phyloP scores from a whole-genome alignment of 805 yeast genomes.

The Metschnikowia similis region DNA sequence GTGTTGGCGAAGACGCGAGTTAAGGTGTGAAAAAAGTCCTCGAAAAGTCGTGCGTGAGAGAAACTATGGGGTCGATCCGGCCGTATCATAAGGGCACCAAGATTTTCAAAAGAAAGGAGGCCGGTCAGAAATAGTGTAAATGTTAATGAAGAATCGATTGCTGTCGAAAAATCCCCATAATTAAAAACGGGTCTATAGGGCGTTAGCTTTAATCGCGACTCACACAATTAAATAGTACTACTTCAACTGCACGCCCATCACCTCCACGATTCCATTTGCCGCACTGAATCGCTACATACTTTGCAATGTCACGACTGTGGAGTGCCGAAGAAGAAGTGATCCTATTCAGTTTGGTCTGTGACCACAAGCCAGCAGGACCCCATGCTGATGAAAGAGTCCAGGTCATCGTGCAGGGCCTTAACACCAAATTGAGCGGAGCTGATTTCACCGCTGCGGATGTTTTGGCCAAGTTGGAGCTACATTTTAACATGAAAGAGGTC shows the following conservation, averaged over 20 bases:
- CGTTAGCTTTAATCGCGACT: neutral
- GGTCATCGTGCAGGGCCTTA: slow-evolving; percentile 37
- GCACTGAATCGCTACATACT: neutral
- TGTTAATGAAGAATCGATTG: too few species aligned
- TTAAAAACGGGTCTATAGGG: neutral
- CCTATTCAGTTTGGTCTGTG: slow-evolving; percentile 58
- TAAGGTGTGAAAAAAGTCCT: slow-evolving; percentile 5
- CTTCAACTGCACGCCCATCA: neutral
- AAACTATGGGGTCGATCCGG: neutral
- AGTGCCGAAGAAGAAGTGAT: slow-evolving; percentile 56
- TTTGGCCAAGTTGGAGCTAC: slow-evolving; percentile 50
- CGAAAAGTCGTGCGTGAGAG: slow-evolving; percentile 15
- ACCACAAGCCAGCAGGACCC: slow-evolving; percentile 64
- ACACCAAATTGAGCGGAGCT: slow-evolving; percentile 20
- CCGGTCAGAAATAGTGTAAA: neutral
- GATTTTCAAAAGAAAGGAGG: neutral
- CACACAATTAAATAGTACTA: neutral
- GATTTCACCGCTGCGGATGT: slow-evolving; percentile 46
- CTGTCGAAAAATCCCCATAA: neutral
- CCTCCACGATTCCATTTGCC: neutral
- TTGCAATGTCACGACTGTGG: slow-evolving; percentile 37
- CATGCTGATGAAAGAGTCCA: slow-evolving; percentile 41
- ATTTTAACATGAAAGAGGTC: slow-evolving; percentile 55
- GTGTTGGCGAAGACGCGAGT: neutral
- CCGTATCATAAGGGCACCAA: neutral